phyloP scores from a whole-genome alignment of 768 basidiomycete species.

The Gloeostereum incarnatum region DNA sequence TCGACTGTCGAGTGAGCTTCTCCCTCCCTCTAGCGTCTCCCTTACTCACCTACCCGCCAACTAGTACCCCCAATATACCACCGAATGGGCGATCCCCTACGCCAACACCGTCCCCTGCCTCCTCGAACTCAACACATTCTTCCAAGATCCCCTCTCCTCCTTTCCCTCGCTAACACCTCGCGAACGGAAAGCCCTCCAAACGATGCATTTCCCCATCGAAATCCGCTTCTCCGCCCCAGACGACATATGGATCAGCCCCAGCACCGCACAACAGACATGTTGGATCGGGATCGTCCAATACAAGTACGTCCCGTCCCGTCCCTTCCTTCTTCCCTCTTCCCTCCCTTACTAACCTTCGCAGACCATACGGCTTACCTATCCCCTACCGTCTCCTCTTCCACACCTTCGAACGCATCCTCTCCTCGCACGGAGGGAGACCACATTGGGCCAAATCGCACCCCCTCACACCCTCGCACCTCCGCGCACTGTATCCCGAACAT shows the following conservation, averaged over 20 bases:
- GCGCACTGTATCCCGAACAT: conserved; percentile 64
- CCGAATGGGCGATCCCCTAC: conserved; percentile 90
- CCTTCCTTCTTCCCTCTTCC: conserved; percentile 1
- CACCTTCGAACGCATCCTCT: conserved; percentile 65
- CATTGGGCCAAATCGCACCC: conserved; percentile 96
- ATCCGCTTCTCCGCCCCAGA: conserved; percentile 82
- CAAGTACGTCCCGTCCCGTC: conserved; percentile 49
- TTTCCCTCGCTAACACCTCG: no score
- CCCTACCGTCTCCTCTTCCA: conserved; percentile 75
- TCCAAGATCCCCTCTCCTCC: no score
- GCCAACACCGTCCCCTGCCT: conserved; percentile 58
- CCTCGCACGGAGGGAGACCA: conserved; percentile 67
- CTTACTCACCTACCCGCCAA: conserved; percentile 7
- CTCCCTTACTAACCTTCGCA: no score
- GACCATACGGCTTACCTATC: conserved; percentile 79
- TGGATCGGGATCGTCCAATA: conserved; percentile 99
- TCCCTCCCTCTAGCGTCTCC: conserved; percentile 1
- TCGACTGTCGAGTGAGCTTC: conserved; percentile 78
- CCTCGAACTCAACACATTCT: conserved; percentile 60
- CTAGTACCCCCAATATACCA: conserved; percentile 88
- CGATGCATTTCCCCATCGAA: conserved; percentile 92
- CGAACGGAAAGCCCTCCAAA: no score
- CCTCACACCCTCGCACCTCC: conserved; percentile 54
- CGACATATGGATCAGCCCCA: conserved; percentile 93
- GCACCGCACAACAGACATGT: conserved; percentile 65